Evolutionary conservation across 2,329 filamentous ascomycete genomes (phyloP).

Genomic region (Alternaria hordeiaustralica): DNA sequence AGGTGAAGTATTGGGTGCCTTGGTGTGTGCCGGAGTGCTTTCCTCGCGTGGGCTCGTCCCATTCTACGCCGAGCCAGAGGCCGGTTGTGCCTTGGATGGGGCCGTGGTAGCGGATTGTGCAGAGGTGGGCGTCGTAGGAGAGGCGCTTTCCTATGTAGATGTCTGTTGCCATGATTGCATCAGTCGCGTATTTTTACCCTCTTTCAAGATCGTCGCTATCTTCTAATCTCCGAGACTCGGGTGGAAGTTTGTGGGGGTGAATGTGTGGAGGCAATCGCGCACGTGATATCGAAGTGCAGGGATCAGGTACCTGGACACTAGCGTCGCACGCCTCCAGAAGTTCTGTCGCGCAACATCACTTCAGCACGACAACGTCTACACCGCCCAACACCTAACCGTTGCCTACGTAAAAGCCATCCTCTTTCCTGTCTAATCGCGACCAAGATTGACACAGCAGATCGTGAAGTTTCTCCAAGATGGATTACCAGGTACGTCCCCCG

Average conservation of each 20-base stretch:
- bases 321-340: constrained; percentile 28
- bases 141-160: constrained; percentile 73
- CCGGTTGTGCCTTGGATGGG: constrained; percentile 76
- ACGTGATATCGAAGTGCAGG: constrained; percentile 10
- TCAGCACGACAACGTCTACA: constrained; percentile 10
- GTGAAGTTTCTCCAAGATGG: constrained; percentile 48
- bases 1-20: constrained; percentile 60
- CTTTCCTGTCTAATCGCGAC: neutral
- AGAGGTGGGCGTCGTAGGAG: constrained; percentile 77
- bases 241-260: too few relatives aligned
- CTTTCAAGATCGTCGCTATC: too few relatives aligned
- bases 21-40: constrained; percentile 90
- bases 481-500: constrained; percentile 55
- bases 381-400: neutral
- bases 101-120: constrained; percentile 86
- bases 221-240: too few relatives aligned
- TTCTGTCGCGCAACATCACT: constrained; percentile 22
- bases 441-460: constrained; percentile 3
- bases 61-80: constrained; percentile 92
- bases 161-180: constrained; percentile 32
- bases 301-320: constrained; percentile 19
- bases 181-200: too few relatives aligned
- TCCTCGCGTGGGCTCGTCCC: constrained; percentile 85
- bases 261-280: constrained; percentile 4
- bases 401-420: neutral